Conservation (phyloP, 2,329 filamentous ascomycete genomes). For the Xylariaceae sp. region DNA sequence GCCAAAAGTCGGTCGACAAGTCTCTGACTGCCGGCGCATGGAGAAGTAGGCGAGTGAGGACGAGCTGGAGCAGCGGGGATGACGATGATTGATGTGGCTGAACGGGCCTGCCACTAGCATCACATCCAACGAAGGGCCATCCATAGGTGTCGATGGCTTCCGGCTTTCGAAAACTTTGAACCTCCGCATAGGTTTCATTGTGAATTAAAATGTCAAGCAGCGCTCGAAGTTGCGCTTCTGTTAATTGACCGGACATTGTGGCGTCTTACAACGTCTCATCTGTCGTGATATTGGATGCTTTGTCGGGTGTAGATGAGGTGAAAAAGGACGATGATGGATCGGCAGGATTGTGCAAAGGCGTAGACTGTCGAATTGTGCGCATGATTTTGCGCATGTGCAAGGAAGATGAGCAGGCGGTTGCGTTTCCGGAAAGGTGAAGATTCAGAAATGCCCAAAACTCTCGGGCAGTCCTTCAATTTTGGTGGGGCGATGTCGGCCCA, state of each 20-base stretch:
- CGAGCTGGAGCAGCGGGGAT: slow-evolving; percentile 61
- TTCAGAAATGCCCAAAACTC: too few relatives aligned
- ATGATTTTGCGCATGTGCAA: too few relatives aligned
- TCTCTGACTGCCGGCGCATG: slow-evolving; percentile 60
- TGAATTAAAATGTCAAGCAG: slow-evolving; percentile 57
- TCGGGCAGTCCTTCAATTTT: too few relatives aligned
- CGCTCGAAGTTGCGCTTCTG: slow-evolving; percentile 42
- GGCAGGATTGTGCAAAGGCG: too few relatives aligned
- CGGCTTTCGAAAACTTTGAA: slow-evolving; percentile 63
- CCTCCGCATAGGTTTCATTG: slow-evolving; percentile 59
- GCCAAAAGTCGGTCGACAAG: slow-evolving; percentile 61
- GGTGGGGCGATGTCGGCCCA: too few relatives aligned
- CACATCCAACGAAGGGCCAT: slow-evolving; percentile 52
- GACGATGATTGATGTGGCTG: slow-evolving; percentile 37
- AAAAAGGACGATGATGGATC: too few relatives aligned
- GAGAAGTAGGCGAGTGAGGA: slow-evolving; percentile 60
- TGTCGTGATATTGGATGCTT: neutral
- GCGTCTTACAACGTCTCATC: neutral
- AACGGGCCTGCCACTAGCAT: slow-evolving; percentile 22
- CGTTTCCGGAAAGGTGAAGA: too few relatives aligned
- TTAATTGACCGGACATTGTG: slow-evolving; percentile 22
- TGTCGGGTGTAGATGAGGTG: too few relatives aligned
- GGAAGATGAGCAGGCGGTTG: too few relatives aligned
- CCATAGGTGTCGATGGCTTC: slow-evolving; percentile 62
- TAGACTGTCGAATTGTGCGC: too few relatives aligned